These are phyloP conservation scores for Magnusiomyces tetraspermus DNA, from an alignment of 1,139 yeast genomes.

Conservation along the genomic window DNA sequence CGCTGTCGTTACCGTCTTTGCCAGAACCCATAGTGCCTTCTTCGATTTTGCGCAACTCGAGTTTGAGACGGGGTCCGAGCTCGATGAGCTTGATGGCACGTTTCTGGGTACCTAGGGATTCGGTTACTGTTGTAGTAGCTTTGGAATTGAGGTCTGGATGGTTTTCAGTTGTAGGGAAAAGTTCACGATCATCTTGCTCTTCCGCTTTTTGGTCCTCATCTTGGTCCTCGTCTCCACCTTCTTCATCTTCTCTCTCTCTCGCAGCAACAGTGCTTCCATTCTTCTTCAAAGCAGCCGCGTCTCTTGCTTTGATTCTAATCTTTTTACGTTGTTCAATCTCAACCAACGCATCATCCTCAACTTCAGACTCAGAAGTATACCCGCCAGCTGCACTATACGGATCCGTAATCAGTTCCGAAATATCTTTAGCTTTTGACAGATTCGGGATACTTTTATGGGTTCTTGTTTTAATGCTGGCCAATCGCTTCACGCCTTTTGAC, in stretches of 20 bases:
- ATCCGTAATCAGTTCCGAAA: constrained; percentile 75
- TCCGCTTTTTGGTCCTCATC: constrained; percentile 22
- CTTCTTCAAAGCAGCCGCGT: constrained; percentile 11
- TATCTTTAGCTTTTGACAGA: constrained; percentile 56
- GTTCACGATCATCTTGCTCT: constrained; percentile 13
- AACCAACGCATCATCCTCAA: constrained; percentile 78
- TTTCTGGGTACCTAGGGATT: constrained; percentile 41
- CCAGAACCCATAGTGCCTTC: constrained; percentile 76
- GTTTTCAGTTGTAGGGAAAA: constrained; percentile 1
- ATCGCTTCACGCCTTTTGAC: constrained; percentile 66
- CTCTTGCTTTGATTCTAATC: constrained; percentile 17
- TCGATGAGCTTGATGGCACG: constrained; percentile 89
- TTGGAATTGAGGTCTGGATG: background rate
- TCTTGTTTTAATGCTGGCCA: constrained; percentile 44
- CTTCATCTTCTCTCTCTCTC: constrained; percentile 2
- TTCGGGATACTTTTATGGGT: constrained; percentile 65
- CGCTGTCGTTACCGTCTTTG: too few relatives aligned
- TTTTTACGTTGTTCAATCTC: constrained; percentile 42
- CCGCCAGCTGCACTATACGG: constrained; percentile 70
- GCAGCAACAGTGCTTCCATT: background rate
- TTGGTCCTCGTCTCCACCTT: background rate
- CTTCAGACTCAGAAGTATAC: constrained; percentile 84
- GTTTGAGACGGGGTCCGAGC: constrained; percentile 80
- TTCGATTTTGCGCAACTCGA: constrained; percentile 75
- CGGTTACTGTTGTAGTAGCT: background rate